phyloP scores from a whole-genome alignment of 23 red algal species.

The Gracilaria caudata region DNA sequence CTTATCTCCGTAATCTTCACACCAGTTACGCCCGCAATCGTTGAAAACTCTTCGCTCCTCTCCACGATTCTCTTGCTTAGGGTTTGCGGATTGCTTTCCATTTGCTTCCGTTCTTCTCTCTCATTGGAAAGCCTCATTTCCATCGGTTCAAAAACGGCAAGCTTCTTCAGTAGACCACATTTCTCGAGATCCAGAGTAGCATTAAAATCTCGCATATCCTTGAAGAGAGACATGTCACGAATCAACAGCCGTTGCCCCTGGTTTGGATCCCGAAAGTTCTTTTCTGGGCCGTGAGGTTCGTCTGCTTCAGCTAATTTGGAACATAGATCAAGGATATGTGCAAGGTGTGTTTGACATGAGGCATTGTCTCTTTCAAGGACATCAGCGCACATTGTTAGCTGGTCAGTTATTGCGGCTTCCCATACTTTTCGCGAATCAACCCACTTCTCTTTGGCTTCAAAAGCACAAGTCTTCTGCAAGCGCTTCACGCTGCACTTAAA shows the following conservation, averaged over 20 bases:
- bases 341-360: neutral
- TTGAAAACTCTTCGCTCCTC: conserved; percentile 11
- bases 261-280: neutral
- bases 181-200: neutral
- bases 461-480: conserved; percentile 17
- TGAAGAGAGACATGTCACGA: conserved; percentile 9
- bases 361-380: conserved; percentile 10
- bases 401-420: neutral
- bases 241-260: neutral
- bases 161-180: neutral
- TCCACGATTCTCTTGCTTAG: neutral
- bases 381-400: neutral
- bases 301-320: neutral
- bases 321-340: neutral
- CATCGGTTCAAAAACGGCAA: conserved; percentile 13
- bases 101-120: neutral
- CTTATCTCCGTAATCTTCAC: neutral
- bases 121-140: conserved; percentile 11
- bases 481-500: conserved; percentile 18
- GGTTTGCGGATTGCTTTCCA: neutral
- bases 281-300: neutral
- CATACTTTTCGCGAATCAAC: conserved; percentile 27
- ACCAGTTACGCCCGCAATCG: conserved; percentile 5
- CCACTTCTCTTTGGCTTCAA: conserved; percentile 30
- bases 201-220: conserved; percentile 5